A percentile compares a stretch with the other conserved stretches of the same genome.
Conservation (phyloP, 179 eudicot species). For the Heliamphora pulchella region DNA sequence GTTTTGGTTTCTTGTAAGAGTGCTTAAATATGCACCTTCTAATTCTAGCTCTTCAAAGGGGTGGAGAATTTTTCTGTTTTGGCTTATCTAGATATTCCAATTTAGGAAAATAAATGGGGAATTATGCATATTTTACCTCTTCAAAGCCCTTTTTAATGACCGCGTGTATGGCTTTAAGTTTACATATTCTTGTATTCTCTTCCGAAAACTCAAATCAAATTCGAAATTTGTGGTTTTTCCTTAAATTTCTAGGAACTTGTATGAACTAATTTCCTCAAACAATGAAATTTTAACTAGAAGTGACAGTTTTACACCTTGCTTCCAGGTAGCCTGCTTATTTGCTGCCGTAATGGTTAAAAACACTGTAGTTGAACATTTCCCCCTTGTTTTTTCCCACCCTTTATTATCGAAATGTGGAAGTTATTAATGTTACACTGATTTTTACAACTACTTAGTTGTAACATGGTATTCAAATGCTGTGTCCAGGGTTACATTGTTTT, state of each 20-base stretch:
- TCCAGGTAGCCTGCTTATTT: neutral
- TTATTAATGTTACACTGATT: neutral
- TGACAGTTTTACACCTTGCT: neutral
- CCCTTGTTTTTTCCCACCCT: neutral
- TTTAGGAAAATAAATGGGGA: neutral
- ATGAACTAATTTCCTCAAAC: neutral
- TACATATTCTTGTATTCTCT: neutral
- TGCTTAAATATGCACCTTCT: too few species aligned
- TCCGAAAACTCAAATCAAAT: neutral
- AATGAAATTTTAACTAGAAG: neutral
- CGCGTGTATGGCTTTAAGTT: neutral
- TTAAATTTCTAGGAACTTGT: neutral
- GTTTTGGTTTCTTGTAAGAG: neutral
- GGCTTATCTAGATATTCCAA: neutral
- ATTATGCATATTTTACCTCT: neutral
- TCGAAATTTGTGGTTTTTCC: neutral
- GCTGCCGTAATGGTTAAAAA: neutral
- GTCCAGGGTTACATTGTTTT: slow-evolving; percentile 82
- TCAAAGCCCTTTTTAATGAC: neutral
- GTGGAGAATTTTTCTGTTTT: neutral
- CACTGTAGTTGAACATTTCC: neutral
- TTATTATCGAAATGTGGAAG: neutral
- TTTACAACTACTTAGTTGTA: neutral
- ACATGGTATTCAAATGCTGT: slow-evolving; percentile 8
- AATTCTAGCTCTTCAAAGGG: neutral